A percentile compares a stretch with the other conserved stretches of the same genome.
These are phyloP conservation scores for Macroventuria anomochaeta DNA, from an alignment of 2,329 filamentous ascomycete genomes.

Conservation along the genomic window DNA sequence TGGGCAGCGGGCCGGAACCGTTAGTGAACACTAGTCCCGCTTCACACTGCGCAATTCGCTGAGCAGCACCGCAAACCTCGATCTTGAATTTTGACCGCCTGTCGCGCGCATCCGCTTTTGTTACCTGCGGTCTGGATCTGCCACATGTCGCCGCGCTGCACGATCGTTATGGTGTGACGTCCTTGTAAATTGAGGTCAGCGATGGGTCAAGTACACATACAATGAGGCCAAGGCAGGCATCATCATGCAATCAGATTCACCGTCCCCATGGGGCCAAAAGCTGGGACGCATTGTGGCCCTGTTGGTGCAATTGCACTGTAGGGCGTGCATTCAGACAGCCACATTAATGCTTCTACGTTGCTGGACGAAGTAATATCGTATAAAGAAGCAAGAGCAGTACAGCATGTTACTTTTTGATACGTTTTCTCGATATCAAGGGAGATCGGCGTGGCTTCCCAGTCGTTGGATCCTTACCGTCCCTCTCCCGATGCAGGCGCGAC, in stretches of 20 bases:
- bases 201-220: slow-evolving; percentile 3
- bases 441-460: slow-evolving; percentile 29
- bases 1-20: slow-evolving; percentile 37
- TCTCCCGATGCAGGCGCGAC: slow-evolving; percentile 42
- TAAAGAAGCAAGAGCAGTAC: not conserved
- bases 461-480: slow-evolving; percentile 21
- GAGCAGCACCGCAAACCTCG: slow-evolving; percentile 7
- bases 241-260: slow-evolving; percentile 14
- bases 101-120: slow-evolving; percentile 32
- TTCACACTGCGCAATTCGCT: slow-evolving; percentile 39
- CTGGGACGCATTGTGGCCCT: slow-evolving; percentile 6
- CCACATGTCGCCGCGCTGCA: slow-evolving; percentile 38
- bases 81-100: slow-evolving; percentile 25
- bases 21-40: slow-evolving; percentile 29
- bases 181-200: slow-evolving; percentile 5
- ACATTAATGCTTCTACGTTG: not conserved
- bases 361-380: not conserved
- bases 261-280: slow-evolving; percentile 3
- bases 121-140: slow-evolving; percentile 34
- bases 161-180: slow-evolving; percentile 33
- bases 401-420: slow-evolving; percentile 23
- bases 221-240: slow-evolving; percentile 23
- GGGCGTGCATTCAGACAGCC: not conserved
- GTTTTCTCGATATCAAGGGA: slow-evolving; percentile 21
- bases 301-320: not conserved